phyloP scores from a whole-genome alignment of 106 monocot species.

The Posidonia australis region DNA sequence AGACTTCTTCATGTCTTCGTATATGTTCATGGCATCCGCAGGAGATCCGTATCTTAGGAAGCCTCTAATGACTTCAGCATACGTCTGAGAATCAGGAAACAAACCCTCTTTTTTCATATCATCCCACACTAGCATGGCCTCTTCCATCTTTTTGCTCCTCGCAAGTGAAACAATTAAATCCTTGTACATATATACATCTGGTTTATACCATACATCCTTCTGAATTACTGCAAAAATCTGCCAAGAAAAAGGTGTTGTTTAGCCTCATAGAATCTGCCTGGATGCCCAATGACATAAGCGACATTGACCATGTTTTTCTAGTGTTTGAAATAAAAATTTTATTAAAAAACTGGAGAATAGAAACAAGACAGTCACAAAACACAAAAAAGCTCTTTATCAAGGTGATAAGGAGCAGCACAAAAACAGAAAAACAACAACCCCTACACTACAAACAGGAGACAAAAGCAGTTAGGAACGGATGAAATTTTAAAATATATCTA shows the following conservation, averaged over 20 bases:
- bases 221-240: slow-evolving; percentile 84
- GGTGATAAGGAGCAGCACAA: no score
- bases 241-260: background rate
- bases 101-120: slow-evolving; percentile 55
- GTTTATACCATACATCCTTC: slow-evolving; percentile 88
- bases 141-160: slow-evolving; percentile 76
- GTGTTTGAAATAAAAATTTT: no score
- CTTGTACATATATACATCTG: slow-evolving; percentile 87
- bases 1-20: slow-evolving; percentile 91
- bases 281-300: background rate
- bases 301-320: no score
- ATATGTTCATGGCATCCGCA: slow-evolving; percentile 95
- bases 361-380: no score
- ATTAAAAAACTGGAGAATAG: no score
- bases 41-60: slow-evolving; percentile 85
- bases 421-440: no score
- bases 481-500: no score
- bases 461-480: no score
- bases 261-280: background rate
- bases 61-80: slow-evolving; percentile 91
- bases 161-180: slow-evolving; percentile 80
- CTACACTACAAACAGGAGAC: no score
- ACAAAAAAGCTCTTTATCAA: no score
- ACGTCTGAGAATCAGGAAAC: slow-evolving; percentile 89
- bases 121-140: slow-evolving; percentile 72